Base-by-base conservation (phyloP, 129 eudicot species). In the Smallanthus sonchifolius region DNA sequence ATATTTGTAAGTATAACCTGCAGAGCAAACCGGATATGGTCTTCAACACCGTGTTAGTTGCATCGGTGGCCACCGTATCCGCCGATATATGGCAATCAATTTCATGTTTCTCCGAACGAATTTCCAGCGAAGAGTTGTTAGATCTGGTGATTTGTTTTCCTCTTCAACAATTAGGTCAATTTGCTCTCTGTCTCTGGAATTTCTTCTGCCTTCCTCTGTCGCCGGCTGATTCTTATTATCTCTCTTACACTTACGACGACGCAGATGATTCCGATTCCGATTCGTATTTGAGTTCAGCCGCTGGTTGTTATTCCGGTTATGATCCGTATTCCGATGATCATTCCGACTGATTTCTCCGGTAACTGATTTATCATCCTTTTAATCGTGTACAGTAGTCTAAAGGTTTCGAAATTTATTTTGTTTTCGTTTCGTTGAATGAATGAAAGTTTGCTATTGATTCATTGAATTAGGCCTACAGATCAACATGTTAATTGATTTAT, bases 91-190 rank as follows among this genome's bases (percentile, higher is more conserved):
- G 88, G 88, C 86, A 87, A 68, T 40, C 75, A 20, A 3, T 79
- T 17, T 85, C 85, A 10, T 82, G 88, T 64, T 69, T 84, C 48
- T 68, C 84, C 2, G 80, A 82, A 47, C 78, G 70, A n/a, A 65
- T 81, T 7, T 76, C 82, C 56, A 52, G 75, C 68, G 69, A 76
- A 2, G 76, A 84, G 39, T 48, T 84, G 37, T 10, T 79, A 34
- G 83, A 87, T 84, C 78, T 87, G 40, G 83, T 81, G 55, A 5
- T 79, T 19, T 81, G 81, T 69, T 87, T 79, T 65, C 92, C 88
- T 47, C 83, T 87, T 67, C 80, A 76, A 51, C 86, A 81, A 76
- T 49, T 84, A n/a, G 81, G 83, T 37, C 84, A 78, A 7, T 81
- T 82, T 39, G 78, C 73, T 1, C 47, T 78, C 57, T 86, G 76